These are phyloP conservation scores for Plectranthus barbatus DNA, from an alignment of 257 asterid genomes.

Conservation along the genomic window DNA sequence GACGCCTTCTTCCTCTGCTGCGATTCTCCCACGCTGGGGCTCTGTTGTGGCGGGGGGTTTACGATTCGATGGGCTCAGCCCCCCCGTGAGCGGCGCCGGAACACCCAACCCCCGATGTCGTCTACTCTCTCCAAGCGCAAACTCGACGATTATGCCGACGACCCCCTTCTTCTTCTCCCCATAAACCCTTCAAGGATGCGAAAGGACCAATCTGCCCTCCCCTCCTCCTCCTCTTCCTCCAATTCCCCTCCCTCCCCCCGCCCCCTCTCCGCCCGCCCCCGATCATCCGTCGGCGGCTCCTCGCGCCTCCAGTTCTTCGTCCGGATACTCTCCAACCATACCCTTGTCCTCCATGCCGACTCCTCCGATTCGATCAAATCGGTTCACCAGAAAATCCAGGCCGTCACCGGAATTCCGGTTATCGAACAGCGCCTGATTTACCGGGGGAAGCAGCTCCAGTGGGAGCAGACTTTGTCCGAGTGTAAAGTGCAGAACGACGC, in stretches of 20 bases:
- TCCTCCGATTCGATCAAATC: slow-evolving; percentile 45
- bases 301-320: slow-evolving; percentile 67
- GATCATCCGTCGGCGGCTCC: slow-evolving; percentile 24
- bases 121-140: slow-evolving; percentile 59
- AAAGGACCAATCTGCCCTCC: slow-evolving; percentile 42
- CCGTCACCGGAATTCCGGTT: slow-evolving; percentile 49
- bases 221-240: slow-evolving; percentile 29
- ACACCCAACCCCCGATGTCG: slow-evolving; percentile 27
- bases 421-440: slow-evolving; percentile 66
- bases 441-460: slow-evolving; percentile 70
- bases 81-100: slow-evolving; percentile 23
- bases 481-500: slow-evolving; percentile 62
- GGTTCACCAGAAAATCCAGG: slow-evolving; percentile 45
- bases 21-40: slow-evolving; percentile 12
- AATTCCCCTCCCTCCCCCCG: slow-evolving; percentile 19
- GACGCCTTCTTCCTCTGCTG: no score
- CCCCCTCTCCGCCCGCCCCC: slow-evolving; percentile 14
- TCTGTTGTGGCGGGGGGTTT: slow-evolving; percentile 24
- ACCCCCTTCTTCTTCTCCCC: slow-evolving; percentile 13
- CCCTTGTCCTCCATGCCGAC: slow-evolving; percentile 53
- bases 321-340: slow-evolving; percentile 51
- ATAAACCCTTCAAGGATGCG: slow-evolving; percentile 46
- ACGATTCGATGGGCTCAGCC: slow-evolving; percentile 31
- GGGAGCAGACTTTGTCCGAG: slow-evolving; percentile 51
- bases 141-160: slow-evolving; percentile 56